Evolutionary conservation across 495 filamentous ascomycete genomes (phyloP).

Genomic region (Friedmanniomyces endolithicus): DNA sequence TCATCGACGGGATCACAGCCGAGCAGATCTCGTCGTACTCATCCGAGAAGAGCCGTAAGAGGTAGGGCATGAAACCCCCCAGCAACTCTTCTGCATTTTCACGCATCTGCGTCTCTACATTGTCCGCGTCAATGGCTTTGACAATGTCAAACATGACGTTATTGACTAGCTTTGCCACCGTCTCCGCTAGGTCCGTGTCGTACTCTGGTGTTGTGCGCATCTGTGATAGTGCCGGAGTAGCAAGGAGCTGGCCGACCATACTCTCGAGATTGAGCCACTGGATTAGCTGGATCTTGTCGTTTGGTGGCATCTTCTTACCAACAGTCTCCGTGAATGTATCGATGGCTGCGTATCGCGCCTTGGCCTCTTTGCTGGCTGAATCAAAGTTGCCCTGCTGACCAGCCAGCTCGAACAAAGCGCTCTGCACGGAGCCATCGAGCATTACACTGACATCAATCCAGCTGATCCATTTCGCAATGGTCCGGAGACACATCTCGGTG

Average conservation of each 20-base stretch:
- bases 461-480: conserved; percentile 87
- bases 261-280: conserved; percentile 71
- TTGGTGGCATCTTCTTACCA: conserved; percentile 90
- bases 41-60: conserved; percentile 88
- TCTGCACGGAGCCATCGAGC: conserved; percentile 75
- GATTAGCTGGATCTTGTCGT: conserved; percentile 90
- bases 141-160: conserved; percentile 75
- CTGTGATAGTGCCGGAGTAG: conserved; percentile 63
- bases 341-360: conserved; percentile 73
- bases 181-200: conserved; percentile 88
- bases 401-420: conserved; percentile 62
- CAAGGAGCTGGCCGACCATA: conserved; percentile 69
- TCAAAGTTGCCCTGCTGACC: conserved; percentile 46
- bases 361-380: conserved; percentile 49
- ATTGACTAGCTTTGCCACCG: conserved; percentile 92
- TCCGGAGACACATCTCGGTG: conserved; percentile 74
- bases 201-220: conserved; percentile 69
- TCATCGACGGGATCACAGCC: conserved; percentile 80
- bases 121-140: conserved; percentile 54
- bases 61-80: conserved; percentile 66
- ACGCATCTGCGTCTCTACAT: conserved; percentile 41
- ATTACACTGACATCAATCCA: conserved; percentile 95
- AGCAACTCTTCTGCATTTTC: conserved; percentile 61
- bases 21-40: conserved; percentile 97
- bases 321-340: conserved; percentile 91